These are phyloP conservation scores for Pharus latifolius DNA, from an alignment of 176 grass and related monocot genomes.

Conservation along the genomic window DNA sequence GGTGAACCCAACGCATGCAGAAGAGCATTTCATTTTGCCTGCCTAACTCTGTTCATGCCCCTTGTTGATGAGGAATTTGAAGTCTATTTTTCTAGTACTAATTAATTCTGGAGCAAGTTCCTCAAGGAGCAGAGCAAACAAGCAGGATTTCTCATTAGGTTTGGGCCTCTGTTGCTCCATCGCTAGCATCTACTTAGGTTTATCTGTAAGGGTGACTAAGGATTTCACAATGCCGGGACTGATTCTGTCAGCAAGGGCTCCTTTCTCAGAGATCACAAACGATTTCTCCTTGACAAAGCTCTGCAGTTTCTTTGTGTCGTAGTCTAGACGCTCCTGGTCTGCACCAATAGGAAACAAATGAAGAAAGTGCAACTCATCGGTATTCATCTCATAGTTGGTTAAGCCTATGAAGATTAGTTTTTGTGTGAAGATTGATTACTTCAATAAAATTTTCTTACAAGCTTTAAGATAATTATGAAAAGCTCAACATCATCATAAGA, in stretches of 20 bases:
- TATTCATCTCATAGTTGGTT: too few species aligned
- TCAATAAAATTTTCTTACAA: background rate
- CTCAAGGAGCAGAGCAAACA: too few species aligned
- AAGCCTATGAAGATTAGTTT: too few species aligned
- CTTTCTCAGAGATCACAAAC: conserved; percentile 77
- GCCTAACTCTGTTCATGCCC: too few species aligned
- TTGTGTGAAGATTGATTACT: too few species aligned
- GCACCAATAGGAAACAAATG: conserved; percentile 8
- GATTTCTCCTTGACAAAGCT: conserved; percentile 85
- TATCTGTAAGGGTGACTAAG: conserved; percentile 53
- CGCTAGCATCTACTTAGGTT: conserved; percentile 23
- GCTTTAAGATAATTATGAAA: too few species aligned
- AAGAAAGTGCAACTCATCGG: background rate
- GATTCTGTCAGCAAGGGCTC: conserved; percentile 54
- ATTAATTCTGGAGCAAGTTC: too few species aligned
- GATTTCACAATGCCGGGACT: conserved; percentile 52
- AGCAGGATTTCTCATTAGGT: too few species aligned
- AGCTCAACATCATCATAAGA: too few species aligned
- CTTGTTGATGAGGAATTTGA: too few species aligned
- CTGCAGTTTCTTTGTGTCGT: conserved; percentile 76
- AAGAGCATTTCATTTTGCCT: too few species aligned
- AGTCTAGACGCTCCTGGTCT: conserved; percentile 69
- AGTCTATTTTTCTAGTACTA: too few species aligned
- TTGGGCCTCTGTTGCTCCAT: background rate
- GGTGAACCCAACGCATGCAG: background rate